Conservation (phyloP, 306 rosid species). For the Malus sieversii region DNA sequence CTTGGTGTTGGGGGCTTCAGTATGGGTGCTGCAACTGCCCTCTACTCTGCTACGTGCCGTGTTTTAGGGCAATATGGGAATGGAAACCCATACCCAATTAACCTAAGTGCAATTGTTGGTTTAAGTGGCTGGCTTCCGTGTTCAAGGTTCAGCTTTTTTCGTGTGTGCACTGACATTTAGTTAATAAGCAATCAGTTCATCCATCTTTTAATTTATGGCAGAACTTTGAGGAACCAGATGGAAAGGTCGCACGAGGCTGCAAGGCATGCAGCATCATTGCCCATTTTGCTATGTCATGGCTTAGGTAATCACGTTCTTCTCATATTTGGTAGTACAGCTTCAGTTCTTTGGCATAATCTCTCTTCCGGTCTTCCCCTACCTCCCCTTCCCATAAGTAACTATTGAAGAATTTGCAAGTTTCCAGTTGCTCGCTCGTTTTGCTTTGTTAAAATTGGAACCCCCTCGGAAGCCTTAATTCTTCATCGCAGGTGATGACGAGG, state of each 20-base stretch:
- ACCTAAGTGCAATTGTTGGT: constrained; percentile 67
- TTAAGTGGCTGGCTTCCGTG: constrained; percentile 99
- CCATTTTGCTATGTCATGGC: constrained; percentile 81
- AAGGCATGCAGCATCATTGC: constrained; percentile 74
- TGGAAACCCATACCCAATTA: constrained; percentile 70
- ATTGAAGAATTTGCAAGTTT: neutral
- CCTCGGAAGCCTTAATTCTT: neutral
- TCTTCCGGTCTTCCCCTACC: neutral
- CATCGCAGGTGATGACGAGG: constrained; percentile 75
- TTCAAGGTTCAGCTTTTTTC: constrained; percentile 63
- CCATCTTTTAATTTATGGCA: constrained; percentile 16
- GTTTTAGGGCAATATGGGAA: constrained; percentile 66
- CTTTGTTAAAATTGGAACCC: neutral
- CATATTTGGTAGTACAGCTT: constrained; percentile 3
- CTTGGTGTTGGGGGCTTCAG: constrained; percentile 95
- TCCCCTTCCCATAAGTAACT: neutral
- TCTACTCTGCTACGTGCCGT: constrained; percentile 75
- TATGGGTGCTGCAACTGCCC: constrained; percentile 96
- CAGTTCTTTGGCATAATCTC: neutral
- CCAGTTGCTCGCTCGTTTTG: neutral
- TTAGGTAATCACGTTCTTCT: constrained; percentile 44
- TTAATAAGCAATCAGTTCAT: neutral
- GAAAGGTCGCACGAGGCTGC: constrained; percentile 51
- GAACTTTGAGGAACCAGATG: constrained; percentile 61
- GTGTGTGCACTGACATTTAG: constrained; percentile 1